These are phyloP conservation scores for Microdochium trichocladiopsis DNA, from an alignment of 2,329 filamentous ascomycete genomes.

Conservation along the genomic window DNA sequence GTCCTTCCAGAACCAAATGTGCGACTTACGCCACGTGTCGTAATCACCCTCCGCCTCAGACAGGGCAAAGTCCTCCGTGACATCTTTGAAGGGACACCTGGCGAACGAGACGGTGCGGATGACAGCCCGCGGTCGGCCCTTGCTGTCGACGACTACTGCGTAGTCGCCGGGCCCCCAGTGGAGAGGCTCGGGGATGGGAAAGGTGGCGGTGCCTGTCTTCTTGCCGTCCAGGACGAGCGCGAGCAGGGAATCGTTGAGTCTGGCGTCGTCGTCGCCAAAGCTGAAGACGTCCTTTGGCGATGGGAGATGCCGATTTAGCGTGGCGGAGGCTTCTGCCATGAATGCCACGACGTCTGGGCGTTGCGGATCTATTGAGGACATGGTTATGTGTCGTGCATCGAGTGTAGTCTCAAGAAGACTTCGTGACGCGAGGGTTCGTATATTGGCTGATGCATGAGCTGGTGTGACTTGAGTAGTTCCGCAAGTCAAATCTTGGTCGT, in stretches of 20 bases:
- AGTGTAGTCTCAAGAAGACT: too few species aligned
- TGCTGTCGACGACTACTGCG: slow-evolving; percentile 18
- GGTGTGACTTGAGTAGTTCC: too few species aligned
- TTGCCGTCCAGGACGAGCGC: slow-evolving; percentile 13
- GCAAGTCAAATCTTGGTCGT: too few species aligned
- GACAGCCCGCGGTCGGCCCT: slow-evolving; percentile 10
- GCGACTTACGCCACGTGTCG: slow-evolving; percentile 14
- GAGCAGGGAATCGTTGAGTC: slow-evolving; percentile 9
- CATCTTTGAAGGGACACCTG: slow-evolving; percentile 12
- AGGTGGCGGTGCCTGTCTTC: slow-evolving; percentile 20
- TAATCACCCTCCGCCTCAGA: slow-evolving; percentile 20
- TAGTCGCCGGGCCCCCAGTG: slow-evolving; percentile 19
- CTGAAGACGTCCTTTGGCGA: slow-evolving; percentile 18
- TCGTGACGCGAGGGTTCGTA: too few species aligned
- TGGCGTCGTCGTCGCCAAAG: slow-evolving; percentile 12
- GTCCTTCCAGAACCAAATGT: slow-evolving; percentile 13
- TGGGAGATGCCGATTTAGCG: slow-evolving; percentile 10
- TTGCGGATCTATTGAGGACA: slow-evolving; percentile 10
- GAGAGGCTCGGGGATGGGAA: slow-evolving; percentile 16
- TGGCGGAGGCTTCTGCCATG: slow-evolving; percentile 13
- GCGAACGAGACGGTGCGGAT: slow-evolving; percentile 18
- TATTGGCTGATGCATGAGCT: too few species aligned
- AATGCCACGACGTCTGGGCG: slow-evolving; percentile 17
- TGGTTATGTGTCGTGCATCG: neutral
- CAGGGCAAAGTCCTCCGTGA: slow-evolving; percentile 16